A percentile compares a stretch with the other conserved stretches of the same genome.
These are phyloP conservation scores for Lichtheimia corymbifera DNA, from an alignment of 371 early-diverging fungal genomes.

Conservation along the genomic window DNA sequence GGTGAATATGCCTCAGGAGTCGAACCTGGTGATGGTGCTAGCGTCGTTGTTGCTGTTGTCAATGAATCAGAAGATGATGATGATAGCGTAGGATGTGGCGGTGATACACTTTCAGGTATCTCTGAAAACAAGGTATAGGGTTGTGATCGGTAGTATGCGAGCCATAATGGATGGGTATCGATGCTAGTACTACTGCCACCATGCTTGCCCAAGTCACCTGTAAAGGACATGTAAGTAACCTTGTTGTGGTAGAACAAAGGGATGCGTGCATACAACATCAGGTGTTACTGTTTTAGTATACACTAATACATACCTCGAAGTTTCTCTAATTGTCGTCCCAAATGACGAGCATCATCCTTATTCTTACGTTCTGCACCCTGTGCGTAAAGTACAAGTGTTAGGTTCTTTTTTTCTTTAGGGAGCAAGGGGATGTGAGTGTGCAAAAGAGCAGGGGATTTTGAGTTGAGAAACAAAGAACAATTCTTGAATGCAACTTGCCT, in stretches of 20 bases:
- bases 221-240: too few species aligned
- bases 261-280: too few species aligned
- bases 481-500: conserved; percentile 1
- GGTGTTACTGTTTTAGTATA: background rate
- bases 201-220: too few species aligned
- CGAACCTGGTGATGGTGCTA: background rate
- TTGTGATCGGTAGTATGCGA: conserved; percentile 30
- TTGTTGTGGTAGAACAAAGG: too few species aligned
- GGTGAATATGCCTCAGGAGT: conserved; percentile 5
- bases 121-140: conserved; percentile 34
- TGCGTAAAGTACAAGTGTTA: background rate
- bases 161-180: conserved; percentile 41
- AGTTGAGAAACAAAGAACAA: conserved; percentile 4
- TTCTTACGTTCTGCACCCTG: conserved; percentile 65
- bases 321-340: conserved; percentile 60
- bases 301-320: conserved; percentile 33
- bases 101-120: conserved; percentile 16
- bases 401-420: background rate
- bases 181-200: too few species aligned
- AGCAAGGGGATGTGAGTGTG: background rate
- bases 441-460: background rate
- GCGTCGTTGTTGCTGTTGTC: conserved; percentile 1
- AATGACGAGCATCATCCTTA: conserved; percentile 60
- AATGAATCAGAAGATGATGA: background rate
- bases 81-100: conserved; percentile 7